phyloP scores from a whole-genome alignment of 2,329 filamentous ascomycete species.

The Fusarium aywerte region DNA sequence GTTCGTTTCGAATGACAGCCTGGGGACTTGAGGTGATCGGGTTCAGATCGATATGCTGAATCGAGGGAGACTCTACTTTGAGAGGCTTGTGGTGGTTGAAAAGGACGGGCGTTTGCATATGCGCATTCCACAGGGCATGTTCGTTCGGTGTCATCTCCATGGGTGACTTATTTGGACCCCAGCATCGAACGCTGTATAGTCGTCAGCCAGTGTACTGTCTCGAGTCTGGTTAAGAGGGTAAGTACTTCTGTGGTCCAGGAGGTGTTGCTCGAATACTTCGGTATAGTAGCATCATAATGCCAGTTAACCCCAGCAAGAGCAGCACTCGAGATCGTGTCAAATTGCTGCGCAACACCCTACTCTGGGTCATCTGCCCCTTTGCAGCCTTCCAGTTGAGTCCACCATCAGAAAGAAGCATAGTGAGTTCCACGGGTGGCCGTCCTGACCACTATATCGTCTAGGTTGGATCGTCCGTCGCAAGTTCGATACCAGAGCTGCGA shows the following conservation, averaged over 20 bases:
- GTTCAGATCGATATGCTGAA: conserved; percentile 86
- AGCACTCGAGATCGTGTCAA: conserved; percentile 83
- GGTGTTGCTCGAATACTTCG: conserved; percentile 83
- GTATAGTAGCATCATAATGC: conserved; percentile 85
- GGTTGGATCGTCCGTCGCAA: conserved; percentile 22
- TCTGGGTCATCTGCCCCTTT: conserved; percentile 80
- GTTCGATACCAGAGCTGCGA: conserved; percentile 13
- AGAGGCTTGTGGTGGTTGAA: conserved; percentile 95
- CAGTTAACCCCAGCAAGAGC: conserved; percentile 74
- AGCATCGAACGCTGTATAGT: conserved; percentile 87
- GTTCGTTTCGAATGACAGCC: conserved; percentile 83
- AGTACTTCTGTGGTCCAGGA: conserved; percentile 89
- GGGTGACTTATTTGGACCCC: conserved; percentile 92
- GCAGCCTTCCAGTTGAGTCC: conserved; percentile 94
- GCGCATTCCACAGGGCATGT: conserved; percentile 86
- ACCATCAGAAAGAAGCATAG: conserved; percentile 89
- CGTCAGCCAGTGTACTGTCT: conserved; percentile 29
- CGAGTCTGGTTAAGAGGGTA: neutral
- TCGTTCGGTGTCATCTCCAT: conserved; percentile 96
- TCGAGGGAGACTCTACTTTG: conserved; percentile 82
- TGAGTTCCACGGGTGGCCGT: conserved; percentile 49
- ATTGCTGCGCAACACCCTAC: conserved; percentile 75
- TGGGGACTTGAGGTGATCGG: conserved; percentile 81
- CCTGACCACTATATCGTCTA: conserved; percentile 30
- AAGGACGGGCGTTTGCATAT: conserved; percentile 90